Percentiles rank a stretch among this genome's conserved stretches.
Conservation (phyloP, 2,329 filamentous ascomycete genomes). For the Verticillium alfalfae region DNA sequence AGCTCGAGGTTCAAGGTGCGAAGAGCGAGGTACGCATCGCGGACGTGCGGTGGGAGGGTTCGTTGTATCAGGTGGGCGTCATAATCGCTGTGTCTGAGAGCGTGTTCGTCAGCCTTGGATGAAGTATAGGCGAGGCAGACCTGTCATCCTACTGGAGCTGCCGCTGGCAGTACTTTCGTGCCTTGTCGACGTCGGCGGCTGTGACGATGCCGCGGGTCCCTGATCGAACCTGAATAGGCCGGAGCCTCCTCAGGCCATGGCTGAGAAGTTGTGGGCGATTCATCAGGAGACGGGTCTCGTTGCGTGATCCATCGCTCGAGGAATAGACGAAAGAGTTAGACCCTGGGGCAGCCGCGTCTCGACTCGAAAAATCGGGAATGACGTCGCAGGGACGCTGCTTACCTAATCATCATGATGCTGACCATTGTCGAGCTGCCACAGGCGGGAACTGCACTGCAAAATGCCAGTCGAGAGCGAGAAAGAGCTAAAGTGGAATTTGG, state of each 20-base stretch:
- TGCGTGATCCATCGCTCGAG: not conserved
- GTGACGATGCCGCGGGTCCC: slow-evolving; percentile 31
- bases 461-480: too few relatives aligned
- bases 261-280: slow-evolving; percentile 27
- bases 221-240: slow-evolving; percentile 9
- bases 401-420: not conserved
- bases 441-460: not conserved
- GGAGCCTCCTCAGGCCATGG: slow-evolving; percentile 31
- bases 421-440: not conserved
- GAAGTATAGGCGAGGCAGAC: too few relatives aligned
- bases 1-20: slow-evolving; percentile 91
- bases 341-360: not conserved
- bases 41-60: slow-evolving; percentile 70
- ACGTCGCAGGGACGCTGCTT: not conserved
- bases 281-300: slow-evolving; percentile 25
- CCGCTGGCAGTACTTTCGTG: slow-evolving; percentile 46
- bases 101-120: not conserved
- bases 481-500: slow-evolving; percentile 7
- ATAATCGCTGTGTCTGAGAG: slow-evolving; percentile 72
- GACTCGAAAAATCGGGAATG: not conserved
- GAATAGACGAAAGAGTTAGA: not conserved
- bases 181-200: slow-evolving; percentile 45
- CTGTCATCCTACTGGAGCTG: slow-evolving; percentile 40
- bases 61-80: slow-evolving; percentile 81
- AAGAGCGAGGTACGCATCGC: slow-evolving; percentile 83